Evolutionary conservation across 192 early-diverging fungal genomes (phyloP), one percentile per base, ranked within the genome.

Genomic region (Podila epigama): DNA sequence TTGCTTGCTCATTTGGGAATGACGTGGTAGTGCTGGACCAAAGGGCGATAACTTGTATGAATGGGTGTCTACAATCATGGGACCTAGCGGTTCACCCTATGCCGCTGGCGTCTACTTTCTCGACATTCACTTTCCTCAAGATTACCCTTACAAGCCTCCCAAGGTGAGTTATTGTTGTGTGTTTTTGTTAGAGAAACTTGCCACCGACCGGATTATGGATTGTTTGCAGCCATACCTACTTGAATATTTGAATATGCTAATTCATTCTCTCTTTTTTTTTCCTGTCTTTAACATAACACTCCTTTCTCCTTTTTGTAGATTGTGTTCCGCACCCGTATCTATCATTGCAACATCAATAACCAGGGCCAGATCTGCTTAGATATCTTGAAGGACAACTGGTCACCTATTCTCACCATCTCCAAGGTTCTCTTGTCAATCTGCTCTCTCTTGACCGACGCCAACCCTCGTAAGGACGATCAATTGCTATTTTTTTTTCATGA

Each of bases 371-470:
- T 98, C 59, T 98, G 97, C 82, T 81, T 98, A 62, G 95, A 97
- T 56, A 95, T 97, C 37, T 83, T 98, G 36, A 98, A 98, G 82
- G 96, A 98, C 70, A 96, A 98, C 77, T 98, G 96, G 97, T 94
- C 92, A 50, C 97, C 96, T 22, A 95, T 94, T 29, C 75, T 98
- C 58, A 97, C 97, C 13, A 96, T 97, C 64, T 93, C 94, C 37
- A 97, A 98, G 82, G 96, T 98, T 13, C 79, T 98, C 68, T 83
- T 98, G n/a, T 96, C 94, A 2, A 93, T 98, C 66, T 94, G 92
- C 77, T 95, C 93, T 12, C 83, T 98, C 39, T 85, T 98, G n/a
- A 95, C 93, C 1, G 96, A 98, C 73, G 89, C 95, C 13, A 97
- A 97, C 83, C 97, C 96, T 59, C 89, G 92, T 92, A 88, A 87